Evolutionary conservation across 169 alveolate genomes (phyloP).

Genomic region (Plasmodium adleri): DNA sequence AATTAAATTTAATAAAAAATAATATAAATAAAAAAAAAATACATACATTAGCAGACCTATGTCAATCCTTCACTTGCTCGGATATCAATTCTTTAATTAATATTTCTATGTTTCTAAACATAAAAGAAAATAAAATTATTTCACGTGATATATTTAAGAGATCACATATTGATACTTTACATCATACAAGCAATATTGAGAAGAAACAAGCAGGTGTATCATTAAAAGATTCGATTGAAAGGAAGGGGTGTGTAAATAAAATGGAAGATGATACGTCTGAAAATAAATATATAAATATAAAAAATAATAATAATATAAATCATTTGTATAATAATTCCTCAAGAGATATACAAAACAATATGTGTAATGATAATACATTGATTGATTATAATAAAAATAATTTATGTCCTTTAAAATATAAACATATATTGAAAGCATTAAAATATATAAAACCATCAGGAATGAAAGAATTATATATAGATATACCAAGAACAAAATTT

Average conservation of each 20-base stretch:
- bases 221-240: no score
- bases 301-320: no score
- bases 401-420: constrained; percentile 57
- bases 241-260: no score
- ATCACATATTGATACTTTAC: neutral
- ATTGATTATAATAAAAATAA: neutral
- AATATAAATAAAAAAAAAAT: constrained; percentile 77
- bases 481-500: constrained; percentile 97
- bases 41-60: constrained; percentile 78
- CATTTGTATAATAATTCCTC: no score
- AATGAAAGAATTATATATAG: constrained; percentile 88
- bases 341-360: no score
- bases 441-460: constrained; percentile 84
- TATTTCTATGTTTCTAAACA: constrained; percentile 76
- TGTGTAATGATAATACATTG: no score
- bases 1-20: constrained; percentile 79
- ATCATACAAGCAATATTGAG: neutral
- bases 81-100: constrained; percentile 85
- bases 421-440: constrained; percentile 61
- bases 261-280: no score
- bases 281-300: no score
- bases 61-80: constrained; percentile 92
- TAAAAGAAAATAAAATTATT: constrained; percentile 30
- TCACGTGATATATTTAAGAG: constrained; percentile 21
- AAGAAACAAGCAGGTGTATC: no score